A percentile compares a stretch with the other conserved stretches of the same genome.
Evolutionary conservation across 2,329 filamentous ascomycete genomes (phyloP).

Genomic region (Phialophora macrospora): DNA sequence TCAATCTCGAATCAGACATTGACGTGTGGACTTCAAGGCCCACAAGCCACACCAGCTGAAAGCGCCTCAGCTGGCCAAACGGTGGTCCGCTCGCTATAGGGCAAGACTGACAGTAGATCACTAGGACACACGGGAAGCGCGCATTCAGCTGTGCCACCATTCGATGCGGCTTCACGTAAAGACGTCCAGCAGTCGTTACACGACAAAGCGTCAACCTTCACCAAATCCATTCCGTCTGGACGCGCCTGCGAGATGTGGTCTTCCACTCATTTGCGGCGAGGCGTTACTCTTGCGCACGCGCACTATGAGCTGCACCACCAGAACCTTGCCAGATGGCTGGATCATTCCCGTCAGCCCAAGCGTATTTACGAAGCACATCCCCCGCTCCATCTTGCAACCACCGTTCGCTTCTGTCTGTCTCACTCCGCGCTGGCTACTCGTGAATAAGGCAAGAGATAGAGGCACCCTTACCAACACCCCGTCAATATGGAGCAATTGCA

Average conservation of each 20-base stretch:
- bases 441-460: not conserved
- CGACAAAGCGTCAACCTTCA: not conserved
- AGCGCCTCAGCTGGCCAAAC: constrained; percentile 1
- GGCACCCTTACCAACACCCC: not conserved
- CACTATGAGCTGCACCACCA: not conserved
- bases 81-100: constrained; percentile 6
- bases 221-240: not conserved
- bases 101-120: constrained; percentile 5
- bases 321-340: not conserved
- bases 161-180: constrained; percentile 3
- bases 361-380: constrained; percentile 13
- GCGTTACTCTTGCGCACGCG: not conserved
- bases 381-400: constrained; percentile 1
- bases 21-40: not conserved
- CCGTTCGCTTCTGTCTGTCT: not conserved
- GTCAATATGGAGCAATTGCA: constrained; percentile 15
- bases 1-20: constrained; percentile 2
- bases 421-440: not conserved
- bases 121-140: not conserved
- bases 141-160: constrained; percentile 9
- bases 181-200: not conserved
- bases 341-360: not conserved
- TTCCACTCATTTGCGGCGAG: constrained; percentile 7
- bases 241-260: constrained; percentile 1
- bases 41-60: constrained; percentile 12